Base-by-base conservation (phyloP, 108 stramenopile species). In the Craspedostauros australis region DNA sequence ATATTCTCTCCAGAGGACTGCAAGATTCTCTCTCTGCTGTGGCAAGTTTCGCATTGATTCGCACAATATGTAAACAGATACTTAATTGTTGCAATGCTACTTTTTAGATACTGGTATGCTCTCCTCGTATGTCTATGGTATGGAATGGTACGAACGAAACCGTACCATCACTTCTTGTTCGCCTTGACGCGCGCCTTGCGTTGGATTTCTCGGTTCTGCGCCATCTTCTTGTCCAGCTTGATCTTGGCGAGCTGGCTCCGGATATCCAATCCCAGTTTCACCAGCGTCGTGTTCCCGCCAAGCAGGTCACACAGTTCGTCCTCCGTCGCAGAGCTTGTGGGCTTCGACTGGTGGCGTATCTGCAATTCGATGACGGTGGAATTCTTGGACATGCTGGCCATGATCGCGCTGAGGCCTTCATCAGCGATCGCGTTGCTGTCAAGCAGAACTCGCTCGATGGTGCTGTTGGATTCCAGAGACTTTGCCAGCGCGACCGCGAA, bases 341-440 rank as follows among this genome's bases (percentile, higher is more conserved):
- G 61, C 38, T 75, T 75, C 20, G 45, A 34, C 34, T 75, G 73
- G 36, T 75, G 73, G 2, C 73, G 73, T 6, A 66, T 42, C 46
- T 75, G 62, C 20, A 68, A 64, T 30, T 75, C 67, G 5, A 46
- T 37, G 19, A 75, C 39, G 16, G 62, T 27, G 11, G 22, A 37
- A 38, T 75, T 75, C 30, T 59, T 38, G 8, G 60, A 62, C 24
- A 75, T 31, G 7, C 65, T 58, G 3, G 31, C 32, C 19, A 68
- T 12, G 26, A 75, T 39, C 0, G 67, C 64, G 9, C 54, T 64
- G 29, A 75, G 64, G 7, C 67, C 73, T 31, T 14, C 52, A 0
- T 57, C 66, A 7, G 50, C 34, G 28, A 75, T 52, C 8, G 50
- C 50, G 27, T 75, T 75, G 22, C 58, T 64, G 23, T 75, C 73